A percentile compares a stretch with the other conserved stretches of the same genome.
Evolutionary conservation across 2,329 filamentous ascomycete species (phyloP).

Genomic region (Pseudogymnoascus sp.): DNA sequence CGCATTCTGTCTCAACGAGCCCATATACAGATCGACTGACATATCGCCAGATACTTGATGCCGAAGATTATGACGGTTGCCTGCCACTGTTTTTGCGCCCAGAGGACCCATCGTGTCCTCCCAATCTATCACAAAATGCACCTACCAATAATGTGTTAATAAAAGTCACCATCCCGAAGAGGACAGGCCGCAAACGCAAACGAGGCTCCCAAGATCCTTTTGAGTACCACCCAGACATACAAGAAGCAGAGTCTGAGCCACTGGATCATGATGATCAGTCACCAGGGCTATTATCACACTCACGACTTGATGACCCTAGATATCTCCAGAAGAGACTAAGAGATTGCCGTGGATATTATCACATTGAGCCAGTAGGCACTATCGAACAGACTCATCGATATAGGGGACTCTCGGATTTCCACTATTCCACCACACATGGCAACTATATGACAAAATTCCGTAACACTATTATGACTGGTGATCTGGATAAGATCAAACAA

Average conservation of each 20-base stretch:
- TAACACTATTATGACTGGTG: slow-evolving; percentile 62
- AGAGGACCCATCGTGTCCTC: slow-evolving; percentile 70
- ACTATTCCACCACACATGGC: slow-evolving; percentile 64
- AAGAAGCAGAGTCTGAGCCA: not conserved
- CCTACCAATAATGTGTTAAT: slow-evolving; percentile 77
- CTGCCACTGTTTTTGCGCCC: slow-evolving; percentile 70
- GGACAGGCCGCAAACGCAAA: slow-evolving; percentile 81
- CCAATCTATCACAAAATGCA: slow-evolving; percentile 68
- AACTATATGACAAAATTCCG: slow-evolving; percentile 65
- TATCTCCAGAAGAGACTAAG: slow-evolving; percentile 55
- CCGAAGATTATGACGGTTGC: slow-evolving; percentile 38
- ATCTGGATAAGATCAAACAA: slow-evolving; percentile 52
- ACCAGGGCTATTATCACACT: slow-evolving; percentile 34
- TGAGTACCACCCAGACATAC: slow-evolving; percentile 22
- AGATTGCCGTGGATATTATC: slow-evolving; percentile 63
- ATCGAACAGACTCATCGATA: slow-evolving; percentile 82
- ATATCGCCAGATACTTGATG: slow-evolving; percentile 36
- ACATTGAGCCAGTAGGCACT: slow-evolving; percentile 62
- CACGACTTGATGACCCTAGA: slow-evolving; percentile 45
- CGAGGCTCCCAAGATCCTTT: slow-evolving; percentile 65
- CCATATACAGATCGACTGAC: not conserved
- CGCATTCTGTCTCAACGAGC: not conserved
- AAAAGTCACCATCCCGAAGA: slow-evolving; percentile 77
- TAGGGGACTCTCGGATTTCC: slow-evolving; percentile 77
- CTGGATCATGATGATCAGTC: not conserved